These are phyloP conservation scores for Tetradesmus lagerheimii DNA, from an alignment of 139 green algal species.

Conservation along the genomic window DNA sequence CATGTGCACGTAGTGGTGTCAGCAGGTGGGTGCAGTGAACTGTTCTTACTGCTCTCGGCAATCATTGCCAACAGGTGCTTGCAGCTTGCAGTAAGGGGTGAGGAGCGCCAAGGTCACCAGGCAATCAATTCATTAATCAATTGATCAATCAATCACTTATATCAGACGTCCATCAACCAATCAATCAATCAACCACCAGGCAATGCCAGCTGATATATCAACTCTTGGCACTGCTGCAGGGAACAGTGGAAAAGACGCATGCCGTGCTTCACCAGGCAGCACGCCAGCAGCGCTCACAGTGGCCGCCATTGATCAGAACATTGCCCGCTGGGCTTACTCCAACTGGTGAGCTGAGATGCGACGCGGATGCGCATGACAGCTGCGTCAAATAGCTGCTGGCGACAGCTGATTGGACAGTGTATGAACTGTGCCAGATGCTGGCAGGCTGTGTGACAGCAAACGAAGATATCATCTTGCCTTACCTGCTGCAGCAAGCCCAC, in stretches of 20 bases:
- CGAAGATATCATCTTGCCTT: neutral
- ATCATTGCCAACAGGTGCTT: neutral
- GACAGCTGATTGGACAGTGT: too few relatives aligned
- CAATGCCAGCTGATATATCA: neutral
- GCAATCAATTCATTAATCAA: too few relatives aligned
- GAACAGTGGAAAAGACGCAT: slow-evolving; percentile 54
- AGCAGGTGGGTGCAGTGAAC: slow-evolving; percentile 52
- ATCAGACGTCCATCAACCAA: too few relatives aligned
- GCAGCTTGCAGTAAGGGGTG: too few relatives aligned
- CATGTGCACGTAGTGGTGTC: slow-evolving; percentile 71
- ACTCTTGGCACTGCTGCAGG: slow-evolving; percentile 15
- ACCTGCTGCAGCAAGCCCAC: neutral
- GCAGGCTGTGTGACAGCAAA: neutral
- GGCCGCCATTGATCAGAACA: slow-evolving; percentile 46
- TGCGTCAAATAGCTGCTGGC: too few relatives aligned
- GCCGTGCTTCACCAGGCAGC: slow-evolving; percentile 50
- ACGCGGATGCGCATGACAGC: too few relatives aligned
- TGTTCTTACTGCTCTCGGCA: neutral
- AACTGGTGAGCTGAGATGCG: slow-evolving; percentile 60
- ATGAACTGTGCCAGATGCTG: too few relatives aligned
- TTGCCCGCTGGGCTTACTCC: slow-evolving; percentile 55
- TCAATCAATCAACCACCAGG: too few relatives aligned
- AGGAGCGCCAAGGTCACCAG: too few relatives aligned
- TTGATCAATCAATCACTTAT: too few relatives aligned
- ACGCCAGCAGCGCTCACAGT: slow-evolving; percentile 53